Conservation (phyloP, 176 grass and related monocot genomes). For the Ampelocalamus luodianensis region DNA sequence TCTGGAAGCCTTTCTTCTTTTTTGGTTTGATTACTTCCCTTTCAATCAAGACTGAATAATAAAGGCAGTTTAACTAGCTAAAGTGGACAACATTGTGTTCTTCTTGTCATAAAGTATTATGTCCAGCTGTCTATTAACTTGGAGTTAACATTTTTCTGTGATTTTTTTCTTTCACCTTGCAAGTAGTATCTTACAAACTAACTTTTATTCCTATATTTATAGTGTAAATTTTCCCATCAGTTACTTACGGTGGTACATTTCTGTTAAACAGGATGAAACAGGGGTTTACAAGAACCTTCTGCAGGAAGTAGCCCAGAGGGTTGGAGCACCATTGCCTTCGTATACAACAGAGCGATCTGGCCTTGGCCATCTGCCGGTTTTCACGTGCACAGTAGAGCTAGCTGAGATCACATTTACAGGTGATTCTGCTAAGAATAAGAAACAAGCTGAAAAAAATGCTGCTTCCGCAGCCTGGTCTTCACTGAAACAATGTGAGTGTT, state of each 20-base stretch:
- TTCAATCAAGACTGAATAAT: slow-evolving; percentile 32
- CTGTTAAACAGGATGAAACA: slow-evolving; percentile 81
- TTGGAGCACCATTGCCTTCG: slow-evolving; percentile 84
- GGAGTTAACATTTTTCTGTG: slow-evolving; percentile 15
- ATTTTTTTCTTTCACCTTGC: slow-evolving; percentile 32
- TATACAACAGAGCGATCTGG: slow-evolving; percentile 85
- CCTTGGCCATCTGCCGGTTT: slow-evolving; percentile 86
- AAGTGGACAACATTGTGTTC: slow-evolving; percentile 18
- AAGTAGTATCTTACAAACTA: not conserved
- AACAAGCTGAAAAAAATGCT: slow-evolving; percentile 96
- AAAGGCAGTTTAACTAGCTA: slow-evolving; percentile 22
- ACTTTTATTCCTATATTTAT: slow-evolving; percentile 21
- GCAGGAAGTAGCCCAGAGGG: slow-evolving; percentile 95
- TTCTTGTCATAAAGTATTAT: not conserved
- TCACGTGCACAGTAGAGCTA: slow-evolving; percentile 96
- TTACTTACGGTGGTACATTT: slow-evolving; percentile 34
- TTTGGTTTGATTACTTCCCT: slow-evolving; percentile 24
- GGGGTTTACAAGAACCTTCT: slow-evolving; percentile 98
- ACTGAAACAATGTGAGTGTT: slow-evolving; percentile 83
- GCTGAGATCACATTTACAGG: slow-evolving; percentile 86
- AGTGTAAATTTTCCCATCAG: not conserved
- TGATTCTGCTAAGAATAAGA: slow-evolving; percentile 94
- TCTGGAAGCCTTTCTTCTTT: slow-evolving; percentile 19
- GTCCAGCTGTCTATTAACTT: not conserved
- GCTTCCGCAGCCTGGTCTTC: slow-evolving; percentile 88